phyloP scores from a whole-genome alignment of 2,329 filamentous ascomycete genomes.

The Colletotrichum phormii region DNA sequence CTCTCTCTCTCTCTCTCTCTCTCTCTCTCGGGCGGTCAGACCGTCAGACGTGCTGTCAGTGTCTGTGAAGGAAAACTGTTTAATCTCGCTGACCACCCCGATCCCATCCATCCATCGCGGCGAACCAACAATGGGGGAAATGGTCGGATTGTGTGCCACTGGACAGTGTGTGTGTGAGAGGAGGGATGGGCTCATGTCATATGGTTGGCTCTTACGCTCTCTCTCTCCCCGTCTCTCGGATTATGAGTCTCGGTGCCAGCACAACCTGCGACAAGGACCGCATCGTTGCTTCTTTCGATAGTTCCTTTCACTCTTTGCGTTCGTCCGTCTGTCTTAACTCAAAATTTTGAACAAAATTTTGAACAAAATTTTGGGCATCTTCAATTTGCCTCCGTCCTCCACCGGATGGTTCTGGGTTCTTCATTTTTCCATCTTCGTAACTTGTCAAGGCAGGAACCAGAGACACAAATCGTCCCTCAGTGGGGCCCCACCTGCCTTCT shows the following conservation, averaged over 20 bases:
- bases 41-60: background rate
- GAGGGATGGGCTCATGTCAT: background rate
- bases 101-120: background rate
- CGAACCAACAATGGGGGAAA: background rate
- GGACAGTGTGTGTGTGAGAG: background rate
- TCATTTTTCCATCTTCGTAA: background rate
- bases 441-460: background rate
- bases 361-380: too few species aligned
- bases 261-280: background rate
- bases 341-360: too few species aligned
- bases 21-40: background rate
- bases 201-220: background rate
- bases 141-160: background rate
- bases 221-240: background rate
- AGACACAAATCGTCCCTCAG: background rate
- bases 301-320: background rate
- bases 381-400: background rate
- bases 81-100: background rate
- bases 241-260: background rate
- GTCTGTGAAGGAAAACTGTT: background rate
- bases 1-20: background rate
- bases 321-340: background rate
- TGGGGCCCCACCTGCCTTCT: background rate
- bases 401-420: background rate
- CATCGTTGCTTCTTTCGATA: conserved; percentile 3